Percentiles rank a stretch among this genome's conserved stretches.
phyloP scores from a whole-genome alignment of 306 rosid genomes.

The Vachellia pachyceras region DNA sequence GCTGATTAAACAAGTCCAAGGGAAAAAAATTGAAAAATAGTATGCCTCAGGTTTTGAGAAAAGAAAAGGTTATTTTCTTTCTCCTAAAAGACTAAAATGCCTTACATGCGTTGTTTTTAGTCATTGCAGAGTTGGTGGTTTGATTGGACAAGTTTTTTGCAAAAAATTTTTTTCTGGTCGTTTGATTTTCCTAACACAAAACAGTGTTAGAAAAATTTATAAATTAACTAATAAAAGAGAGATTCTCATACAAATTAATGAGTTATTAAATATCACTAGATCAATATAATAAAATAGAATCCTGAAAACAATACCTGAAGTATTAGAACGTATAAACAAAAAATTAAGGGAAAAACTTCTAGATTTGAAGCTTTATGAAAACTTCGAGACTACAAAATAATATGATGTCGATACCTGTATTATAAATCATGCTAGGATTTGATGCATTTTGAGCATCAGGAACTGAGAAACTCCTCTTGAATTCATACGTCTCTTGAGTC shows the following conservation, averaged over 20 bases:
- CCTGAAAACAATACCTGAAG: too few relatives aligned
- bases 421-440: neutral
- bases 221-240: neutral
- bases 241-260: neutral
- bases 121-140: neutral
- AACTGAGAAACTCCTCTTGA: too few relatives aligned
- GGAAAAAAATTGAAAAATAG: neutral
- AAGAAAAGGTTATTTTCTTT: neutral
- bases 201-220: neutral
- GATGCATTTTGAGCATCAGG: neutral
- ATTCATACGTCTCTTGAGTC: neutral
- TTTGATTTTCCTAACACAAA: neutral
- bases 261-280: neutral
- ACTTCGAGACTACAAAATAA: too few relatives aligned
- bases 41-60: neutral
- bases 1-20: neutral
- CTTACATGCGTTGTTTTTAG: neutral
- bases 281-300: too few relatives aligned
- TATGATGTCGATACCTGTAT: neutral
- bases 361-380: too few relatives aligned
- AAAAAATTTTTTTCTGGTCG: too few relatives aligned
- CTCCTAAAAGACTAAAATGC: neutral
- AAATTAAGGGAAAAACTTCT: too few relatives aligned
- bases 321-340: too few relatives aligned
- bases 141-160: neutral